A percentile compares a stretch with the other conserved stretches of the same genome.
Evolutionary conservation across 1,139 yeast genomes (phyloP).

Genomic region (Meyerozyma guilliermondii): DNA sequence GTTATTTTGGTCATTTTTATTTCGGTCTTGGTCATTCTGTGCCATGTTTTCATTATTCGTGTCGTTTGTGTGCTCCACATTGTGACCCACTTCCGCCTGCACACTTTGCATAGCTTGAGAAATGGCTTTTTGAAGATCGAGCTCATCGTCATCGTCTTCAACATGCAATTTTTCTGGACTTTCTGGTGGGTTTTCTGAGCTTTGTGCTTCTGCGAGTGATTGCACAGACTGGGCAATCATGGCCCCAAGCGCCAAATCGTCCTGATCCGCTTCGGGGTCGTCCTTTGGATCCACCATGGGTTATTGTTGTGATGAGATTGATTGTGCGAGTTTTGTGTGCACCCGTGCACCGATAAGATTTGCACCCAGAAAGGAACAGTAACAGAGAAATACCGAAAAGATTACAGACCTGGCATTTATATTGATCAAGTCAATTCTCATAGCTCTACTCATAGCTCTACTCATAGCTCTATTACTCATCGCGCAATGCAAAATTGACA

Average conservation of each 20-base stretch:
- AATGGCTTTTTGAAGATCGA: background rate
- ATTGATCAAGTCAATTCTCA: no score
- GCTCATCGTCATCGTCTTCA: background rate
- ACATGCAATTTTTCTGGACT: background rate
- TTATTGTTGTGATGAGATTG: slow-evolving; percentile 1
- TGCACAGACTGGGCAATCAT: background rate
- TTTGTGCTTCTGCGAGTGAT: background rate
- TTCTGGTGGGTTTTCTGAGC: background rate
- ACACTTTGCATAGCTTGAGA: slow-evolving; percentile 1
- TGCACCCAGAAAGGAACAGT: background rate
- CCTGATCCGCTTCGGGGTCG: slow-evolving; percentile 1
- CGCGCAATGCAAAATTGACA: slow-evolving; percentile 34
- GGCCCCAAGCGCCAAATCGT: slow-evolving; percentile 1
- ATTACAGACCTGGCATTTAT: no score
- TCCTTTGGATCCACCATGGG: background rate
- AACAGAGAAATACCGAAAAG: background rate
- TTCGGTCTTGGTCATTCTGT: background rate
- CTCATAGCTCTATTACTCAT: slow-evolving; percentile 23
- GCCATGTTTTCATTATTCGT: background rate
- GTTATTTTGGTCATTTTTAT: background rate
- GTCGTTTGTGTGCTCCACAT: background rate
- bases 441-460: no score
- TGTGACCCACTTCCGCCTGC: background rate
- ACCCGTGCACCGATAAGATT: background rate
- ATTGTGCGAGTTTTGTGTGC: background rate